Conservation (phyloP, 2,329 filamentous ascomycete genomes). For the Pyricularia pennisetigena region DNA sequence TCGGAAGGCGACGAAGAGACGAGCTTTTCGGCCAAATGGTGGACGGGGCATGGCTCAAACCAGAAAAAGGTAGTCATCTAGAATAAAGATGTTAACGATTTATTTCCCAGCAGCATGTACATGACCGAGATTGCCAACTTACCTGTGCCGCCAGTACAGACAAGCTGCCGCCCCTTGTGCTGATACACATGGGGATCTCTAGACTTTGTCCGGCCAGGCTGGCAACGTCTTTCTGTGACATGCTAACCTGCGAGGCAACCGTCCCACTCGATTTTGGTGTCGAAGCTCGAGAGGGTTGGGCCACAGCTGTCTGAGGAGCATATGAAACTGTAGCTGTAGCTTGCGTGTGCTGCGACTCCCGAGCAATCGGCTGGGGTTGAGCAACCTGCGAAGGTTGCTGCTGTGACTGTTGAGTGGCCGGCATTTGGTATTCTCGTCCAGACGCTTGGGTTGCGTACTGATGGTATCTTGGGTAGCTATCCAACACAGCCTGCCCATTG, state of each 20-base stretch:
- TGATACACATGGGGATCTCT: constrained; percentile 68
- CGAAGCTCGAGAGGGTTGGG: constrained; percentile 23
- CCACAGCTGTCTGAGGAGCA: constrained; percentile 16
- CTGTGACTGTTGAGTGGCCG: constrained; percentile 1
- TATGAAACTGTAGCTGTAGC: constrained; percentile 10
- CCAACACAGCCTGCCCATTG: constrained; percentile 9
- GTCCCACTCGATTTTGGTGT: constrained; percentile 24
- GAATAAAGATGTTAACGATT: constrained; percentile 6
- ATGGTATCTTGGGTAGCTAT: constrained; percentile 5
- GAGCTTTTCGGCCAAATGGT: constrained; percentile 63
- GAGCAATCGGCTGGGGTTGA: constrained; percentile 6
- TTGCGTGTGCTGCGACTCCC: neutral
- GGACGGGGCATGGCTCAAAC: constrained; percentile 81
- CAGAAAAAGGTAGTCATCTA: constrained; percentile 95
- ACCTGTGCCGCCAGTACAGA: constrained; percentile 80
- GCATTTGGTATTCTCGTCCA: constrained; percentile 7
- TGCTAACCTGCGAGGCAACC: constrained; percentile 16
- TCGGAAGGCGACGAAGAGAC: constrained; percentile 27
- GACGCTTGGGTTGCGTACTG: constrained; percentile 3
- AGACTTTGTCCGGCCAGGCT: constrained; percentile 46
- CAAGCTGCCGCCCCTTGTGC: constrained; percentile 62
- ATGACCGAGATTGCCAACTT: constrained; percentile 15
- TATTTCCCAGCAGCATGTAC: neutral
- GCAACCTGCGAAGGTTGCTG: neutral
- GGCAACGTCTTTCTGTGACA: constrained; percentile 14